Percentiles rank a stretch among this genome's conserved stretches.
Conservation (phyloP, 1,139 yeast genomes). For the Kluyveromyces sp. region DNA sequence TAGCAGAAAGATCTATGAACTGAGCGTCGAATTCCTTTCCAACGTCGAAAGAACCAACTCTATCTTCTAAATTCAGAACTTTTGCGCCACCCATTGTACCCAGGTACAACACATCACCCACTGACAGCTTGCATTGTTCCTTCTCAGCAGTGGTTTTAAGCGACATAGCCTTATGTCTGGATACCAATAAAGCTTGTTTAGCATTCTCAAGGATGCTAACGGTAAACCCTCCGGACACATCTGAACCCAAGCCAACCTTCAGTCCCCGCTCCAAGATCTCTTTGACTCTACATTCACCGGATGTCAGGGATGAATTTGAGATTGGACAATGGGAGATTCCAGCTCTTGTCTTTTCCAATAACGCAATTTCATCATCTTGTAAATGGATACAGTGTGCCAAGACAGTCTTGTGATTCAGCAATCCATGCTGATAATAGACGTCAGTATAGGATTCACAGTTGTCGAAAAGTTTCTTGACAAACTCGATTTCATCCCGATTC, state of each 20-base stretch:
- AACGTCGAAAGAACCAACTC: constrained; percentile 61
- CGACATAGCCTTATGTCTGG: constrained; percentile 74
- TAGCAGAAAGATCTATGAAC: constrained; percentile 51
- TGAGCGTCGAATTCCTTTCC: constrained; percentile 87
- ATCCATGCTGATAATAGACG: constrained; percentile 60
- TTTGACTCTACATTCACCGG: constrained; percentile 85
- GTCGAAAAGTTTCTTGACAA: constrained; percentile 74
- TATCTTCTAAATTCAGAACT: constrained; percentile 53
- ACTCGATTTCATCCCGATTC: constrained; percentile 62
- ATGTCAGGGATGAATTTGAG: constrained; percentile 78
- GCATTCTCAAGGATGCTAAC: constrained; percentile 71
- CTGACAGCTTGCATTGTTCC: constrained; percentile 47
- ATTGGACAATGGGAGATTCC: constrained; percentile 94
- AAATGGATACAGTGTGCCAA: constrained; percentile 88
- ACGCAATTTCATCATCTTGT: constrained; percentile 51
- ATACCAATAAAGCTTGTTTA: constrained; percentile 72
- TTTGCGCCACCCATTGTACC: constrained; percentile 90
- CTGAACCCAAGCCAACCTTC: constrained; percentile 85
- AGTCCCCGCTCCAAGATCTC: constrained; percentile 59
- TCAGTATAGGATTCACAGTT: constrained; percentile 61
- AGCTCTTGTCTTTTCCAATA: constrained; percentile 47
- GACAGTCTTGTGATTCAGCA: constrained; percentile 61
- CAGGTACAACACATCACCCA: constrained; percentile 67
- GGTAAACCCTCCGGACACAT: constrained; percentile 86
- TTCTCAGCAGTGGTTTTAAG: constrained; percentile 24